Percentiles rank a stretch among this genome's conserved stretches.
phyloP scores from a whole-genome alignment of 805 yeast genomes.

The Spathaspora passalidarum region DNA sequence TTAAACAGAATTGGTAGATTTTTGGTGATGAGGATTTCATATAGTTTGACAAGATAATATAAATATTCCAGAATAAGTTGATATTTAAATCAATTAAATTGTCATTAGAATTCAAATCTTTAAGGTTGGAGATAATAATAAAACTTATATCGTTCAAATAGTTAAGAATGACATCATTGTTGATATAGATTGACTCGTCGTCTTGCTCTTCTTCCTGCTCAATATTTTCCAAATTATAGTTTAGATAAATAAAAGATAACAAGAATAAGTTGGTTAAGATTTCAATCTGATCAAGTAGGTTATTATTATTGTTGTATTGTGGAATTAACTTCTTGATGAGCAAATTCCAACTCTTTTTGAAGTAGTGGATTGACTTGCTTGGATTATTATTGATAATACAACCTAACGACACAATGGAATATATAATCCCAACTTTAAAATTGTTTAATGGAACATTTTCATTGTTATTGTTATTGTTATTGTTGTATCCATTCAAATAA shows the following conservation, averaged over 20 bases:
- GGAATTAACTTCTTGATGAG: slow-evolving; percentile 33
- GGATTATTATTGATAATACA: slow-evolving; percentile 23
- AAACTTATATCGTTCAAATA: slow-evolving; percentile 47
- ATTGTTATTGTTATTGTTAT: slow-evolving; percentile 3
- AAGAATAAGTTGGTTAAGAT: slow-evolving; percentile 47
- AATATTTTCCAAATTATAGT: slow-evolving; percentile 28
- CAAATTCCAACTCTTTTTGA: slow-evolving; percentile 47
- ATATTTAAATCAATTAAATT: slow-evolving; percentile 26
- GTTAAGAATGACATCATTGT: slow-evolving; percentile 46
- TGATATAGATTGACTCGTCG: slow-evolving; percentile 20
- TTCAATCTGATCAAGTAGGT: slow-evolving; percentile 27
- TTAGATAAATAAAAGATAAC: slow-evolving; percentile 41
- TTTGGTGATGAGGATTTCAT: slow-evolving; percentile 43
- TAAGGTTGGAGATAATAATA: slow-evolving; percentile 38
- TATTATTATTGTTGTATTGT: slow-evolving; percentile 26
- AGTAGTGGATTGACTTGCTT: slow-evolving; percentile 31
- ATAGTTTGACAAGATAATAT: slow-evolving; percentile 43
- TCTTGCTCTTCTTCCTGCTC: slow-evolving; percentile 5
- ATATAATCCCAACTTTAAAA: slow-evolving; percentile 39
- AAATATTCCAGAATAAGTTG: slow-evolving; percentile 48
- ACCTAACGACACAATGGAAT: slow-evolving; percentile 46
- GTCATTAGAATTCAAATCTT: slow-evolving; percentile 14
- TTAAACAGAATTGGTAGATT: slow-evolving; percentile 19
- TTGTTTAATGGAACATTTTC: slow-evolving; percentile 15
- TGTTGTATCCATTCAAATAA: slow-evolving; percentile 19